A percentile compares a stretch with the other conserved stretches of the same genome.
phyloP scores from a whole-genome alignment of 2,329 filamentous ascomycete genomes.

The Beauveria rudraprayagi region DNA sequence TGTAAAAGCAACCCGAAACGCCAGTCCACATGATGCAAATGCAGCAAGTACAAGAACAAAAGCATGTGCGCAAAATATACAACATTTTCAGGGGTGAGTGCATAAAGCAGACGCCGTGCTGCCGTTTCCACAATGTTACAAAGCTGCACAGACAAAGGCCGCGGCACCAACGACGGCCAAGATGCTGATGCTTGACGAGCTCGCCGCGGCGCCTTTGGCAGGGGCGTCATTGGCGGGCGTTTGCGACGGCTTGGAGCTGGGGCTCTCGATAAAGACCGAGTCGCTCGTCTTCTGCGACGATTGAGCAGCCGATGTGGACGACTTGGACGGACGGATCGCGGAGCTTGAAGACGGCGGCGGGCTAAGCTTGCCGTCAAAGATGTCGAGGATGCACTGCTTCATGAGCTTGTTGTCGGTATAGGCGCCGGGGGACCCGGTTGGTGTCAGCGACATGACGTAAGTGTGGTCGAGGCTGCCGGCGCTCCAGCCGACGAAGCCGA shows the following conservation, averaged over 20 bases:
- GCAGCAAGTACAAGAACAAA: too few species aligned
- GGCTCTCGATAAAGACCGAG: not conserved
- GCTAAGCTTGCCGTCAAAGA: conserved; percentile 21
- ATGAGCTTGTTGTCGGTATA: conserved; percentile 33
- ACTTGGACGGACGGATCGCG: not conserved
- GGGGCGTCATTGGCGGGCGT: not conserved
- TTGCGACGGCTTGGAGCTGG: not conserved
- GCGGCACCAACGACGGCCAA: not conserved
- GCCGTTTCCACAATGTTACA: not conserved
- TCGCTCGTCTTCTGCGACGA: not conserved
- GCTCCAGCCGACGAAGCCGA: conserved; percentile 38
- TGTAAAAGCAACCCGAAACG: too few species aligned
- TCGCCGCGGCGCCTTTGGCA: not conserved
- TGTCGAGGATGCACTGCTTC: conserved; percentile 33
- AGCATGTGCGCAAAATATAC: not conserved
- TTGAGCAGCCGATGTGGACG: too few species aligned
- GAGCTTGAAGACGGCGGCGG: conserved; percentile 3
- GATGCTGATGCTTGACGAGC: not conserved
- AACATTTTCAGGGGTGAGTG: not conserved
- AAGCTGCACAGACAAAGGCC: not conserved
- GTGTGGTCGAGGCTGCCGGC: conserved; percentile 35
- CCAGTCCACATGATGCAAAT: too few species aligned
- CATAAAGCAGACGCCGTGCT: not conserved
- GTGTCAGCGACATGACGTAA: conserved; percentile 37
- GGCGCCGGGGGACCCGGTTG: conserved; percentile 18